Base-by-base conservation (phyloP, 352 stramenopile genomes). In the Globisporangium abappressorium region DNA sequence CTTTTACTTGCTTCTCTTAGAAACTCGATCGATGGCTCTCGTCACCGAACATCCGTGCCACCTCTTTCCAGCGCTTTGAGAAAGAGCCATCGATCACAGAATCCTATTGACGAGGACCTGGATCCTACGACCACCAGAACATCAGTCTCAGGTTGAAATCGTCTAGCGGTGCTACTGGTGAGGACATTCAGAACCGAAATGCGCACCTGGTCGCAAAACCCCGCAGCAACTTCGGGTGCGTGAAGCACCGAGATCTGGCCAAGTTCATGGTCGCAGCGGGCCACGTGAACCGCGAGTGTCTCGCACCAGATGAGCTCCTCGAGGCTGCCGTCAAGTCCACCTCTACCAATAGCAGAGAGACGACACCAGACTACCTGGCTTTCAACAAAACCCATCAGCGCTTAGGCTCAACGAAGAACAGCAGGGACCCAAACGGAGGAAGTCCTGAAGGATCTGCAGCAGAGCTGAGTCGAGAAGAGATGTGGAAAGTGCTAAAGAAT, bases 211-310 rank as follows among this genome's bases (percentile, higher is more conserved):
- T 38, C 20, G 24, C 34, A 5, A 63, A 70, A 47, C 65, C 58
- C 1, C 49, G 30, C 2, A 73, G 66, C 28, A 79, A 69, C 7
- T 85, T 85, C 34, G 77, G 77, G 4, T 63, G 64, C 28, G 70
- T 76, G 3, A 64, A 71, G 28, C 74, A 70, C 62, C 79, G 79
- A 24, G 79, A 91, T 15, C 62, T 89, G 54, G 59, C 84, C 46
- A 73, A 59, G 22, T 89, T 81, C 9, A 85, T 91, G 80, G 51
- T 71, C 20, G 30, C 68, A 26, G 82, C 82, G 0, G 82, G 81
- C 4, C 79, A 89, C 56, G 34, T 78, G 38, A 84, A 67, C 63
- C 65, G 69, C 0, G 61, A 77, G 4, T 69, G 58, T 1, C 73
- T 88, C 30, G 74, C 65, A 9, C 73, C 74, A 43, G 26, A 41